Conservation (phyloP, 352 stramenopile genomes). For the Globisporangium orthogonon region DNA sequence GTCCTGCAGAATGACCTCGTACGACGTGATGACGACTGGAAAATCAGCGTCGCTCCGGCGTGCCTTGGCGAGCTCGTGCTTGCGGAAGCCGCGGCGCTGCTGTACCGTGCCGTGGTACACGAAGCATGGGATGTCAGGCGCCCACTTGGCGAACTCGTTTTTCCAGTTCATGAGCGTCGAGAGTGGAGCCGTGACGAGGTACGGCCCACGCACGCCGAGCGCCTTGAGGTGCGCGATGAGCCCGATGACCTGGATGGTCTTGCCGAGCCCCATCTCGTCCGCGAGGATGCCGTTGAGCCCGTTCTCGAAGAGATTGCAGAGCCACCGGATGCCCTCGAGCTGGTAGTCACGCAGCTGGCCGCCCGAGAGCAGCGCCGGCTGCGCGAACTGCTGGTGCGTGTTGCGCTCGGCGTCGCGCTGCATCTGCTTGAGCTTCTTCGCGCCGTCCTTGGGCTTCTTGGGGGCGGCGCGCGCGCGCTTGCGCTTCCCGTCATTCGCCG, state of each 20-base stretch:
- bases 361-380: conserved; percentile 62
- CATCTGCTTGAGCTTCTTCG: conserved; percentile 68
- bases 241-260: conserved; percentile 86
- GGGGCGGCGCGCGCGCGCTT: conserved; percentile 22
- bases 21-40: conserved; percentile 63
- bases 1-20: conserved; percentile 83
- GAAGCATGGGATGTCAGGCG: conserved; percentile 90
- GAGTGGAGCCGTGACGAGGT: conserved; percentile 96
- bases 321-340: conserved; percentile 94
- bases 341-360: conserved; percentile 93
- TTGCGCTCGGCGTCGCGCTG: conserved; percentile 43
- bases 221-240: conserved; percentile 93
- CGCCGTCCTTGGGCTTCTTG: conserved; percentile 34
- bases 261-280: conserved; percentile 97
- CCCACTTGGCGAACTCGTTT: conserved; percentile 79
- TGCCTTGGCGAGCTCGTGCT: conserved; percentile 38
- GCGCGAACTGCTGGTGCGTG: conserved; percentile 38
- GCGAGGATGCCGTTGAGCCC: conserved; percentile 93
- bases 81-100: conserved; percentile 39
- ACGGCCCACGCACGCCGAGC: conserved; percentile 87
- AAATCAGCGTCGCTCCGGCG: conserved; percentile 62
- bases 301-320: conserved; percentile 90
- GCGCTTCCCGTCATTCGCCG: conserved; percentile 24
- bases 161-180: conserved; percentile 99
- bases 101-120: conserved; percentile 94